These are phyloP conservation scores for Pleurotus pulmonarius DNA, from an alignment of 768 basidiomycete species.

Conservation along the genomic window DNA sequence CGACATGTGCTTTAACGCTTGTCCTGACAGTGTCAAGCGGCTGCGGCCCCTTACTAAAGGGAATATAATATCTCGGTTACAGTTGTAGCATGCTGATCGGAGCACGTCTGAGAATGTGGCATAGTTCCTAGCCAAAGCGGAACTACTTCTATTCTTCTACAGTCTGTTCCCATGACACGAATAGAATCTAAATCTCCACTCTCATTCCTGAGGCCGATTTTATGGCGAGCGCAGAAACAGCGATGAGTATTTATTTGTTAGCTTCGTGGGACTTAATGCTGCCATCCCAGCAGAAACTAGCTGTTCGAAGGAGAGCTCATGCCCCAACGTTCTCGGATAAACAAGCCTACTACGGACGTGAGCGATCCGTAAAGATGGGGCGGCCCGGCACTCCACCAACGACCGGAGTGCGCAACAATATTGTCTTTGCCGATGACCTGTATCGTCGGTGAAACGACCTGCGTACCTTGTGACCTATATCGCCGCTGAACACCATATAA, in stretches of 20 bases:
- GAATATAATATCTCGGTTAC: not conserved
- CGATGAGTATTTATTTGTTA: no score
- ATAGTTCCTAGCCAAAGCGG: no score
- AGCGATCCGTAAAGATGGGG: not conserved
- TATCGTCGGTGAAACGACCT: not conserved
- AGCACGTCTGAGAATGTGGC: no score
- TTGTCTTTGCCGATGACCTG: not conserved
- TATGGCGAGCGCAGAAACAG: no score
- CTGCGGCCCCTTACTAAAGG: conserved; percentile 54
- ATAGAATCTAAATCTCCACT: no score
- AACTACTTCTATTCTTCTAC: no score
- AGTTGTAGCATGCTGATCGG: no score
- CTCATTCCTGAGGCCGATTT: no score
- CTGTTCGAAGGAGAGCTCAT: no score
- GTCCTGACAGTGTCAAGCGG: conserved; percentile 62
- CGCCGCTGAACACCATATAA: not conserved
- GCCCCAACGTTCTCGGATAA: no score
- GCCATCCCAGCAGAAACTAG: not conserved
- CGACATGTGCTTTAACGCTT: conserved; percentile 10
- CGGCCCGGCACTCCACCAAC: not conserved
- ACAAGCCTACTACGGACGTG: not conserved
- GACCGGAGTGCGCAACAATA: not conserved
- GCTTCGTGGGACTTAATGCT: not conserved
- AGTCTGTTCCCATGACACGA: no score
- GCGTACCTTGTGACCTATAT: not conserved